Percentiles rank a stretch among this genome's conserved stretches.
phyloP scores from a whole-genome alignment of 208 protist species.

The Trypanosoma vivax region DNA sequence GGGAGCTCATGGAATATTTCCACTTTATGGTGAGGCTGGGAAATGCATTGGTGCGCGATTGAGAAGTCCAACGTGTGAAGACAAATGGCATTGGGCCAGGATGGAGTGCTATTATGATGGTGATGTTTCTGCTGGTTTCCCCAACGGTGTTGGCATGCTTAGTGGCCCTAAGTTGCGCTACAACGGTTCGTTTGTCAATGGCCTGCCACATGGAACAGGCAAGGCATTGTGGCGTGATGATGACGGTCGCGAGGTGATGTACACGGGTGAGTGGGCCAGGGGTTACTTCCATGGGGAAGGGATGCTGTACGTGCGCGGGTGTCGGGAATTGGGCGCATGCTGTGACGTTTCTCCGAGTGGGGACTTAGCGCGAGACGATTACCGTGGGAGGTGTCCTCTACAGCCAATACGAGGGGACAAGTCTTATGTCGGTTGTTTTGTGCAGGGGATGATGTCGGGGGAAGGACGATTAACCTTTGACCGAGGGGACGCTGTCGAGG shows the following conservation, averaged over 20 bases:
- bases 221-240: slow-evolving; percentile 12
- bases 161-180: slow-evolving; percentile 30
- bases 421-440: slow-evolving; percentile 49
- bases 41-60: slow-evolving; percentile 37
- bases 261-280: slow-evolving; percentile 53
- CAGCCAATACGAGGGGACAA: slow-evolving; percentile 8
- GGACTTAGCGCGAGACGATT: slow-evolving; percentile 36
- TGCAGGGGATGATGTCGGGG: slow-evolving; percentile 23
- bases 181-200: slow-evolving; percentile 44
- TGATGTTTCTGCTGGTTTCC: slow-evolving; percentile 24
- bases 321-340: no score
- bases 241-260: slow-evolving; percentile 15
- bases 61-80: slow-evolving; percentile 66
- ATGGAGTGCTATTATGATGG: slow-evolving; percentile 63
- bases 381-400: slow-evolving; percentile 45
- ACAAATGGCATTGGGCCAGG: slow-evolving; percentile 31
- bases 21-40: neutral
- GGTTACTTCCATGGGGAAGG: slow-evolving; percentile 64
- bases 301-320: slow-evolving; percentile 4
- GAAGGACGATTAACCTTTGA: slow-evolving; percentile 36
- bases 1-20: no score
- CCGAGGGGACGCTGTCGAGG: slow-evolving; percentile 61
- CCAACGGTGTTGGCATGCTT: slow-evolving; percentile 47
- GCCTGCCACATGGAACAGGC: slow-evolving; percentile 46
- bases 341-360: slow-evolving; percentile 78